Evolutionary conservation across 208 protist species (phyloP).

Genomic region (Acanthamoeba castellanii): DNA sequence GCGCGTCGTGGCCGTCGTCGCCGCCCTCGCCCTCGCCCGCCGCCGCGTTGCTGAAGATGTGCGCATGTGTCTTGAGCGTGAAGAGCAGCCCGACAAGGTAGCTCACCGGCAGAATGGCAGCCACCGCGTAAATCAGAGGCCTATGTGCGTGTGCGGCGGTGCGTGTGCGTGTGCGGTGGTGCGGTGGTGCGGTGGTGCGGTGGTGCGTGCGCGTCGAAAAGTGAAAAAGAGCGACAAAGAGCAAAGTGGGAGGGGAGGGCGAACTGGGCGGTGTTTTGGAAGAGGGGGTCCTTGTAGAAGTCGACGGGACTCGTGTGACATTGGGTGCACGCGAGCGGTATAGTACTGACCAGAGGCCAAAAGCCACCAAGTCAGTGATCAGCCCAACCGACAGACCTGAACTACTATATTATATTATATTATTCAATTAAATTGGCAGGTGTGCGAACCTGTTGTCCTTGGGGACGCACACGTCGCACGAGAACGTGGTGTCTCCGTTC

Average conservation of each 20-base stretch:
- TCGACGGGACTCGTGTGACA: background rate
- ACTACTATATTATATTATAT: too few relatives aligned
- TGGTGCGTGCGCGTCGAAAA: background rate
- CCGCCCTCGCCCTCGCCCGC: background rate
- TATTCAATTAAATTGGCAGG: too few relatives aligned
- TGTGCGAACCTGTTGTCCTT: background rate
- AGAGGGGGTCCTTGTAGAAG: constrained; percentile 5
- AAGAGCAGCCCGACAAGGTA: constrained; percentile 89
- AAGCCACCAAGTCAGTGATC: background rate
- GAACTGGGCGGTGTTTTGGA: background rate
- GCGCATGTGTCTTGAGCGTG: constrained; percentile 88
- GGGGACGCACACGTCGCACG: background rate
- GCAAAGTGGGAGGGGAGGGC: background rate
- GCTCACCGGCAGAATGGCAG: constrained; percentile 83
- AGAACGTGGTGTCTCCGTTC: constrained; percentile 72
- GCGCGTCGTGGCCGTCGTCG: constrained; percentile 70
- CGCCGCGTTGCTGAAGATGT: constrained; percentile 79
- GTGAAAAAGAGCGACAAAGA: background rate
- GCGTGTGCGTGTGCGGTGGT: too few relatives aligned
- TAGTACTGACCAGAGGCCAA: background rate
- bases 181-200: background rate
- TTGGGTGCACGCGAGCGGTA: background rate
- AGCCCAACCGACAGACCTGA: too few relatives aligned
- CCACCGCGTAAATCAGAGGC: constrained; percentile 82
- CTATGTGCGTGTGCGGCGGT: background rate